These are phyloP conservation scores for Thelephora aurantiotincta DNA, from an alignment of 768 basidiomycete genomes.

Conservation along the genomic window DNA sequence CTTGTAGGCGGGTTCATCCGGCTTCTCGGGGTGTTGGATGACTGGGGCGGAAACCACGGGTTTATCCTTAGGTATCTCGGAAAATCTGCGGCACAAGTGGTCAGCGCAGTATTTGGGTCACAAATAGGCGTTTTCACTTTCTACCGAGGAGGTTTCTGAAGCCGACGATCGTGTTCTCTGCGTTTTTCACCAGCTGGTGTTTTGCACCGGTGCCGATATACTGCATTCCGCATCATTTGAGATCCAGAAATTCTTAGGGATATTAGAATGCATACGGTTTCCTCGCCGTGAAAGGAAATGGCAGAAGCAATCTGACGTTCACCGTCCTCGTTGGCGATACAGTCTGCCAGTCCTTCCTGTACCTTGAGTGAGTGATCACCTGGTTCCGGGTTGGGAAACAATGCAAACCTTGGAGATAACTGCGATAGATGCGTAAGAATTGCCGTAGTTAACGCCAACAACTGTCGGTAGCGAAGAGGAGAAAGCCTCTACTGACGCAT, in stretches of 20 bases:
- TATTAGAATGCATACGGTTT: slow-evolving; percentile 46
- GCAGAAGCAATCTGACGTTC: slow-evolving; percentile 97
- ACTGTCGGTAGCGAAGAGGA: slow-evolving; percentile 33
- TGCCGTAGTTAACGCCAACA: slow-evolving; percentile 93
- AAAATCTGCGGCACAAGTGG: slow-evolving; percentile 37
- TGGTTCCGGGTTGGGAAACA: neutral
- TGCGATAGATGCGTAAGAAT: slow-evolving; percentile 89
- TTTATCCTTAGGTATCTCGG: slow-evolving; percentile 48
- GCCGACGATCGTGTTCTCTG: slow-evolving; percentile 85
- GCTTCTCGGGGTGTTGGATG: slow-evolving; percentile 57
- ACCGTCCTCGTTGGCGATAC: slow-evolving; percentile 97
- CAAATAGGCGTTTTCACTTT: slow-evolving; percentile 37
- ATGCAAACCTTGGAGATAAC: slow-evolving; percentile 74
- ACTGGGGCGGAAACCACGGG: slow-evolving; percentile 48
- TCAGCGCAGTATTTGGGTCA: neutral
- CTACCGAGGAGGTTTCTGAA: slow-evolving; percentile 91
- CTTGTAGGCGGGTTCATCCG: slow-evolving; percentile 71
- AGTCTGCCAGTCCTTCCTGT: slow-evolving; percentile 84
- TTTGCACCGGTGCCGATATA: slow-evolving; percentile 95
- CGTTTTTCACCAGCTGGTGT: slow-evolving; percentile 89
- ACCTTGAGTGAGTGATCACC: neutral
- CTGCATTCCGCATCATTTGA: slow-evolving; percentile 24
- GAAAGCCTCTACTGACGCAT: slow-evolving; percentile 21
- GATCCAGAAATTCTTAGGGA: neutral
- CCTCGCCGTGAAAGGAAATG: slow-evolving; percentile 81